Percentiles rank a stretch among this genome's conserved stretches.
phyloP scores from a whole-genome alignment of 176 grass and related monocot genomes.

The Lolium rigidum region DNA sequence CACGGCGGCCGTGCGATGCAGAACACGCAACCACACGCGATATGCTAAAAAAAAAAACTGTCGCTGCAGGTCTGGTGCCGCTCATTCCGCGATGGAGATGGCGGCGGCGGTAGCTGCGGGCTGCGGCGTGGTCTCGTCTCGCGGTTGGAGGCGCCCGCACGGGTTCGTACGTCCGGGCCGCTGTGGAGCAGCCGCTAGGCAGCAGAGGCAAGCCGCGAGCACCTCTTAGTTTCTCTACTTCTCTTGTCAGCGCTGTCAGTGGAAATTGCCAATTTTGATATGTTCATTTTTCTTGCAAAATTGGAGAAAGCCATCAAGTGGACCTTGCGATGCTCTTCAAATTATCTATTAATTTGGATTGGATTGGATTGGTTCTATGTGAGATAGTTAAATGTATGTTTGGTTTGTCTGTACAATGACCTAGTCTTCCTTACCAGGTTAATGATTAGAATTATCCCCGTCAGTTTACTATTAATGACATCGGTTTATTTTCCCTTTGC shows the following conservation, averaged over 20 bases:
- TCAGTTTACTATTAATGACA: not conserved
- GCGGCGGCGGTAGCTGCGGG: not conserved
- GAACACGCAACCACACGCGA: not conserved
- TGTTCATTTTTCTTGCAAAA: not conserved
- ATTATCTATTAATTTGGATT: too few species aligned
- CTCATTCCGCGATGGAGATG: too few species aligned
- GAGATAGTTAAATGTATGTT: not conserved
- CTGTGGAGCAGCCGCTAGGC: not conserved
- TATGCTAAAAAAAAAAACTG: too few species aligned
- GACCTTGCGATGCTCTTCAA: not conserved
- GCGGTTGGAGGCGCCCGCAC: not conserved
- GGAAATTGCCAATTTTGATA: not conserved
- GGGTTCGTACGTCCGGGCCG: not conserved
- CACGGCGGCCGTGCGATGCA: not conserved
- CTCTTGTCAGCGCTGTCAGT: not conserved
- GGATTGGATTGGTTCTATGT: not conserved
- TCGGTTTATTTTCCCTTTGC: slow-evolving; percentile 16
- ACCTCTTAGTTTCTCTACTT: not conserved
- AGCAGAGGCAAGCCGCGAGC: not conserved
- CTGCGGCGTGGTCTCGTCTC: not conserved
- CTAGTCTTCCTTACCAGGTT: not conserved
- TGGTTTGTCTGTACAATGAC: not conserved
- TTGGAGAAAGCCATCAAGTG: not conserved
- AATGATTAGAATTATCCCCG: slow-evolving; percentile 5
- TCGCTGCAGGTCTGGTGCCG: too few species aligned